These are phyloP conservation scores for Berkeleyomyces rouxiae DNA, from an alignment of 2,329 filamentous ascomycete species.

Conservation along the genomic window DNA sequence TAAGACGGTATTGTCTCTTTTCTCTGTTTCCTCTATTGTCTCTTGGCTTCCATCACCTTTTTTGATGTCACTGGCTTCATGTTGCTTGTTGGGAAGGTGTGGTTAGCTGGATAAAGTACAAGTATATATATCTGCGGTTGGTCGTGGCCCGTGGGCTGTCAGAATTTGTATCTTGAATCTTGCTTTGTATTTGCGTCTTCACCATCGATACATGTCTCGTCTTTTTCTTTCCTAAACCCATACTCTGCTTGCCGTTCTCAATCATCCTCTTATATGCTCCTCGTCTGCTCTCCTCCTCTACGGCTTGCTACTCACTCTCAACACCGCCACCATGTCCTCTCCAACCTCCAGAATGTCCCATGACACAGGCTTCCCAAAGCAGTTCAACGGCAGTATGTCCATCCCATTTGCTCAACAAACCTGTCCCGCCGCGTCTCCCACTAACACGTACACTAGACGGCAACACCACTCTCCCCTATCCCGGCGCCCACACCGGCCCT, in stretches of 20 bases:
- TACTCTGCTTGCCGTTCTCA: not conserved
- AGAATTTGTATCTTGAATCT: not conserved
- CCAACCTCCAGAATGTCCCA: slow-evolving; percentile 18
- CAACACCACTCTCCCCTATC: slow-evolving; percentile 46
- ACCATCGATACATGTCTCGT: not conserved
- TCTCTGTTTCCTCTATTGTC: not conserved
- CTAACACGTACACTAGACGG: slow-evolving; percentile 21
- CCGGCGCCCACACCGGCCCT: slow-evolving; percentile 40
- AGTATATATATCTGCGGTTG: not conserved
- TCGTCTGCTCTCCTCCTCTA: not conserved
- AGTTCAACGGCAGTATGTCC: slow-evolving; percentile 29
- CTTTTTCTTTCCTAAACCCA: not conserved
- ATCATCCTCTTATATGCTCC: not conserved
- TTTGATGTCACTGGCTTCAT: not conserved
- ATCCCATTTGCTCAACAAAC: not conserved
- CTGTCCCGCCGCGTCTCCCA: not conserved
- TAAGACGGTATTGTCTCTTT: slow-evolving; percentile 1
- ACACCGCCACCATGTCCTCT: slow-evolving; percentile 15
- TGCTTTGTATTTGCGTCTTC: not conserved
- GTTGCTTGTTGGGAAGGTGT: not conserved
- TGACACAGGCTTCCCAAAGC: slow-evolving; percentile 36
- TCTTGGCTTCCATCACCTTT: slow-evolving; percentile 2
- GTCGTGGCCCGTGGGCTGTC: not conserved
- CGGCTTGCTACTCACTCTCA: not conserved
- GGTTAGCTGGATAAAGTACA: no score